Evolutionary conservation across 345 rosid species (phyloP).

Genomic region (Angophora floribunda): DNA sequence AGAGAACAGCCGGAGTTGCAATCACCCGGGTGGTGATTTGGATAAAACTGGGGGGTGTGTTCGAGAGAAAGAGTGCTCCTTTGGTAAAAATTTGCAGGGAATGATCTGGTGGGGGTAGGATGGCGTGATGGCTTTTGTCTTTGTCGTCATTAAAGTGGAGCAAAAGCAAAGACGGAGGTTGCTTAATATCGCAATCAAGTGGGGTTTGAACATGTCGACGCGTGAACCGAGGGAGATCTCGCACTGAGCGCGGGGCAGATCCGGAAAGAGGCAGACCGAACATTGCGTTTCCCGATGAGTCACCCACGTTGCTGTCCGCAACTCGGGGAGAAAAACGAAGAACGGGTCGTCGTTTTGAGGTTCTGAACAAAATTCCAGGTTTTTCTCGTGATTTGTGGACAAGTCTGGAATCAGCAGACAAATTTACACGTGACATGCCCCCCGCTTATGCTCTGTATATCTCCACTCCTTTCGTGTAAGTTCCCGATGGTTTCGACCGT

Average conservation of each 20-base stretch:
- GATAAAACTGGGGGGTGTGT: not conserved
- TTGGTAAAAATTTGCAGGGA: not conserved
- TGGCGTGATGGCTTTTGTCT: not conserved
- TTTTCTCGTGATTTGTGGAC: not conserved
- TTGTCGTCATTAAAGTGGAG: not conserved
- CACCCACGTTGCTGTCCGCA: not conserved
- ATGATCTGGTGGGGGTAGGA: not conserved
- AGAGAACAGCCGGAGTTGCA: too few species aligned
- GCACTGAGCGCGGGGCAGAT: not conserved
- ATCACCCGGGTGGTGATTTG: not conserved
- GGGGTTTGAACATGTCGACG: not conserved
- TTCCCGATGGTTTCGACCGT: not conserved
- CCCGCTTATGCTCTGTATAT: not conserved
- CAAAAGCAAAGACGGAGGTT: not conserved
- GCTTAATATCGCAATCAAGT: not conserved
- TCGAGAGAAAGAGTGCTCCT: not conserved
- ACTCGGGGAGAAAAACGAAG: not conserved
- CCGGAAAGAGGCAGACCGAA: not conserved
- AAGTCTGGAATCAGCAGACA: not conserved
- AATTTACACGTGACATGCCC: not conserved
- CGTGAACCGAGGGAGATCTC: not conserved
- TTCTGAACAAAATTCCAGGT: not conserved
- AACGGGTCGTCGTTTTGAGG: not conserved
- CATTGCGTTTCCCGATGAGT: not conserved
- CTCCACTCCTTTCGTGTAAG: not conserved